Conservation (phyloP, 768 basidiomycete species). For the Suillus discolor region DNA sequence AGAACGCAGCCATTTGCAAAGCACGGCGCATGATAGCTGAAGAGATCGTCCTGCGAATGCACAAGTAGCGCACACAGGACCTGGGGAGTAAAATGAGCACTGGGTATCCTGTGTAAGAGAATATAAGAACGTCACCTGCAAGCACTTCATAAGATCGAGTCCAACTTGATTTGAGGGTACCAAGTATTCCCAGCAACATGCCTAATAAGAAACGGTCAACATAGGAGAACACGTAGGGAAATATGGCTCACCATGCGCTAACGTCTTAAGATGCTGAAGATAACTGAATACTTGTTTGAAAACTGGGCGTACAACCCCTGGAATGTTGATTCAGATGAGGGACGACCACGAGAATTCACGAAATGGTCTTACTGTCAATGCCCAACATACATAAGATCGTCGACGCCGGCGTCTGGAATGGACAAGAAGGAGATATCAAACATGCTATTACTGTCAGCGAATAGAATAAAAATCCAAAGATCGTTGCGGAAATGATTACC, state of each 20-base stretch:
- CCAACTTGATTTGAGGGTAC: too few relatives aligned
- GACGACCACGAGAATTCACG: not conserved
- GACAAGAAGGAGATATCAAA: not conserved
- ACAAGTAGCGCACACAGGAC: not conserved
- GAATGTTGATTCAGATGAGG: not conserved
- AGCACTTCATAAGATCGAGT: not conserved
- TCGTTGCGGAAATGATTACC: not conserved
- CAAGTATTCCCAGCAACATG: not conserved
- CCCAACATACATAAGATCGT: not conserved
- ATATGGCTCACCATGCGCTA: not conserved
- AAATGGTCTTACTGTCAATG: not conserved
- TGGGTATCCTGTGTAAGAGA: not conserved
- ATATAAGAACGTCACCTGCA: not conserved
- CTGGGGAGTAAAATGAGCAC: not conserved
- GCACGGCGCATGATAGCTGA: not conserved
- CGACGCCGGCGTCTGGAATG: constrained; percentile 10
- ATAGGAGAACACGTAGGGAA: not conserved
- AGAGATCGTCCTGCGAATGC: not conserved
- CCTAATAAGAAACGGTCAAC: not conserved
- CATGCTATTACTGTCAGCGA: not conserved
- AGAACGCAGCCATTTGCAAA: not conserved
- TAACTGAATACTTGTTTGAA: not conserved
- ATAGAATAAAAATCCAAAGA: constrained; percentile 4
- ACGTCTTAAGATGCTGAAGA: not conserved
- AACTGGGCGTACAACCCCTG: not conserved